These are phyloP conservation scores for Phyllosticta paracitricarpa DNA, from an alignment of 2,329 filamentous ascomycete genomes.

Conservation along the genomic window DNA sequence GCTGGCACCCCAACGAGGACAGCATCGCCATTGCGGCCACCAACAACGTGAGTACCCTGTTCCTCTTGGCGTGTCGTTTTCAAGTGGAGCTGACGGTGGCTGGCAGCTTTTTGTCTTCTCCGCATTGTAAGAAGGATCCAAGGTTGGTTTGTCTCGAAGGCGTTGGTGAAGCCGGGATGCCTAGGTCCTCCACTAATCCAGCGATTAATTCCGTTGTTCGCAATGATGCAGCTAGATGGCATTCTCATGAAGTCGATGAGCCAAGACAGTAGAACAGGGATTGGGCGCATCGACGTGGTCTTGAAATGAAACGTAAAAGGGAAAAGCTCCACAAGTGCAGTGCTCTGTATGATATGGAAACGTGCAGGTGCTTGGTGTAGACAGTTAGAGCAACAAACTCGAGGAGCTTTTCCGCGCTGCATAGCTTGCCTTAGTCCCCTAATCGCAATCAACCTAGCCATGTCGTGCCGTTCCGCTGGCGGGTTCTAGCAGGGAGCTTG, in stretches of 20 bases:
- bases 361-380: neutral
- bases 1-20: conserved; percentile 99
- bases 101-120: conserved; percentile 49
- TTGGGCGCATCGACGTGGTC: conserved; percentile 9
- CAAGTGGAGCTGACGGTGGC: conserved; percentile 3
- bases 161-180: conserved; percentile 7
- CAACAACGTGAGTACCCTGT: conserved; percentile 75
- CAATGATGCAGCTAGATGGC: conserved; percentile 10
- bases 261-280: conserved; percentile 10
- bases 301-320: conserved; percentile 12
- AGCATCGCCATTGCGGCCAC: conserved; percentile 99
- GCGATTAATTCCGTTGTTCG: conserved; percentile 9
- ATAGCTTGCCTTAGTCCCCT: neutral
- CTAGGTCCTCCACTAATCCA: conserved; percentile 8
- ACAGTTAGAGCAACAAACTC: neutral
- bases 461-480: neutral
- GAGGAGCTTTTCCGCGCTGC: neutral
- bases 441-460: neutral
- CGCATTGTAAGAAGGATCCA: conserved; percentile 33
- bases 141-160: conserved; percentile 11
- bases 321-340: conserved; percentile 5
- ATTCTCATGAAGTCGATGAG: conserved; percentile 11
- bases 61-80: neutral
- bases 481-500: conserved; percentile 1
- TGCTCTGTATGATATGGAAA: neutral